A percentile compares a stretch with the other conserved stretches of the same genome.
Conservation (phyloP, 306 rosid genomes). For the Canavalia ensiformis region DNA sequence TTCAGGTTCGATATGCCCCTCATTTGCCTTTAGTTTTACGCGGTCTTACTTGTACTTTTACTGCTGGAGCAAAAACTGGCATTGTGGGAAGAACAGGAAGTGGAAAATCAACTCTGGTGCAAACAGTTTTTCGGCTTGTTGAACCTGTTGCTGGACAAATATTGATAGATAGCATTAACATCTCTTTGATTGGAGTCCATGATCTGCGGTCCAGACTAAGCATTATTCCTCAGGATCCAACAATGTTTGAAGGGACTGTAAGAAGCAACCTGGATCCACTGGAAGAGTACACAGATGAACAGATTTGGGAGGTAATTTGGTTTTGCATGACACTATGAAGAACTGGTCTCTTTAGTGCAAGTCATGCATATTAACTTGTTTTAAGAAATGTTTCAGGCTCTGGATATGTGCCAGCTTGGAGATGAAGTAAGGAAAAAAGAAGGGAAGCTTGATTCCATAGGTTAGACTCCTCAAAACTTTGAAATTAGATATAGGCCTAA, state of each 20-base stretch:
- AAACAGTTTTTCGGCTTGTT: slow-evolving; percentile 76
- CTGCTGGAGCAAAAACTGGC: slow-evolving; percentile 79
- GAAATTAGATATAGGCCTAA: slow-evolving; percentile 22
- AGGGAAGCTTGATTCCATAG: slow-evolving; percentile 76
- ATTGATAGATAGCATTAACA: slow-evolving; percentile 66
- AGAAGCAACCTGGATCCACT: slow-evolving; percentile 86
- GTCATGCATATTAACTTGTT: slow-evolving; percentile 10
- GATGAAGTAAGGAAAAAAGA: slow-evolving; percentile 87
- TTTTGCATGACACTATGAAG: slow-evolving; percentile 38
- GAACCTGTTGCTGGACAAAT: slow-evolving; percentile 76
- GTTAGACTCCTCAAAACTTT: slow-evolving; percentile 51
- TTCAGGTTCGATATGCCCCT: slow-evolving; percentile 86
- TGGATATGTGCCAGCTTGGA: slow-evolving; percentile 91
- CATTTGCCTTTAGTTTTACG: slow-evolving; percentile 84
- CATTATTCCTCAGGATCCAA: slow-evolving; percentile 95
- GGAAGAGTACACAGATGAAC: slow-evolving; percentile 86
- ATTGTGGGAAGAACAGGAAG: slow-evolving; percentile 94
- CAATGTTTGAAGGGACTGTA: slow-evolving; percentile 93
- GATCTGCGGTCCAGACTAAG: slow-evolving; percentile 78
- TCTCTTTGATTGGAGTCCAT: slow-evolving; percentile 71
- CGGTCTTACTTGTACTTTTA: slow-evolving; percentile 78
- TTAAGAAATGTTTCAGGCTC: slow-evolving; percentile 56
- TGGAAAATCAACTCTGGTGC: slow-evolving; percentile 85
- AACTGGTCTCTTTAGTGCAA: neutral
- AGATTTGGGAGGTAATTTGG: slow-evolving; percentile 83